Evolutionary conservation across 1,284 basidiomycete species (phyloP).

Genomic region (Mycosarcoma mackinlayi): DNA sequence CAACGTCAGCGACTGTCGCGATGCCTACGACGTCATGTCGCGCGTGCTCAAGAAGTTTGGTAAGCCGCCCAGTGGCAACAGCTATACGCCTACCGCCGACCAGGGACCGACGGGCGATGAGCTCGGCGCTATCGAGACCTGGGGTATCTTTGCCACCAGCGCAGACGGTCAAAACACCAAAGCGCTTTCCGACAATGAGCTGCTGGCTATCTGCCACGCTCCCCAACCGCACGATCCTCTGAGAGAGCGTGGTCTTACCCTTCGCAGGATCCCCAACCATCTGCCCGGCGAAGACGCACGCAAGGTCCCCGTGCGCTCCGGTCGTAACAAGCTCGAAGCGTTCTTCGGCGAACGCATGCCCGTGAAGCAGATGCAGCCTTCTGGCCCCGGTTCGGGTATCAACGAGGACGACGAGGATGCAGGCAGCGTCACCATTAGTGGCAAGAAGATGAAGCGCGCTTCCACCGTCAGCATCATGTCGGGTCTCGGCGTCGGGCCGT

Average conservation of each 20-base stretch:
- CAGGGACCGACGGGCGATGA: conserved; percentile 49
- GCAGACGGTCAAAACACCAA: conserved; percentile 60
- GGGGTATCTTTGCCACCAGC: conserved; percentile 62
- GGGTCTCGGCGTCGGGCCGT: conserved; percentile 74
- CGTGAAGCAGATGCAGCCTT: conserved; percentile 46
- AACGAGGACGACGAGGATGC: conserved; percentile 52
- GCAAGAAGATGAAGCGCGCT: conserved; percentile 85
- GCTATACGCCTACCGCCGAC: conserved; percentile 60
- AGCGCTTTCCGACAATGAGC: conserved; percentile 72
- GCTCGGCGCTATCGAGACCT: conserved; percentile 45
- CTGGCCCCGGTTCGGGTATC: conserved; percentile 63
- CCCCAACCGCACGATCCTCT: conserved; percentile 80
- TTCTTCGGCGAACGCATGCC: conserved; percentile 74
- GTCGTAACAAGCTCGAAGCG: conserved; percentile 70
- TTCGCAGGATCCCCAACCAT: conserved; percentile 69
- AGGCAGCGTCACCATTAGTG: conserved; percentile 50
- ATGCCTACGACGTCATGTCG: conserved; percentile 63
- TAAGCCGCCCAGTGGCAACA: conserved; percentile 54
- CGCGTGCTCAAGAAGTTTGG: conserved; percentile 66
- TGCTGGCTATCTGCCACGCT: conserved; percentile 86
- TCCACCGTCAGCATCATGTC: conserved; percentile 94
- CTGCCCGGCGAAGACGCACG: conserved; percentile 43
- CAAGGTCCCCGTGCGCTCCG: conserved; percentile 35
- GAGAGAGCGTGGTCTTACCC: conserved; percentile 82
- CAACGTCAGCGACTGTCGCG: conserved; percentile 61